Base-by-base conservation (phyloP, 2,329 filamentous ascomycete species). In the Dryadomyces quercus-mongolicae region DNA sequence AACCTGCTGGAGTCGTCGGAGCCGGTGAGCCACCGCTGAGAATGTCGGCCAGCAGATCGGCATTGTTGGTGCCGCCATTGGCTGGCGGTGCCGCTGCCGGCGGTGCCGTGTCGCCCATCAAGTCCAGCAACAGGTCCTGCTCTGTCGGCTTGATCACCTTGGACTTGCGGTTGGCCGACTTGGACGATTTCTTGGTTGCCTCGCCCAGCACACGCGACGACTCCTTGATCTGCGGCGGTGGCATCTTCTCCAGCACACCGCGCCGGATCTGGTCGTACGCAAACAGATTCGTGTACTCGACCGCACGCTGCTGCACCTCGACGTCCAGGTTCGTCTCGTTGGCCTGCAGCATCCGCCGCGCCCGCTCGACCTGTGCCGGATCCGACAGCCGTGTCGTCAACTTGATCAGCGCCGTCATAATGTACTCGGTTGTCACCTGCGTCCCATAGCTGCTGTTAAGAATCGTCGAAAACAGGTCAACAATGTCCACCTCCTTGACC, bases 201-300 rank as follows among this genome's bases (percentile, higher is more conserved):
- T 92, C 86, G 46, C 91, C 91, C 18, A 98, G 75, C 3, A 96
- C 91, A 57, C 92, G 80, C 54, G 93, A 92, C 67, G 95, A 89
- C 67, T 98, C 93, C 60, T 92, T 89, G 64, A 98, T 97, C 68
- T 97, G 92, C 9, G 93, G 93, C 1, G 93, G 82, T 8, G 93
- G 93, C 94, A 98, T 98, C 68, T 93, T 94, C 71, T 98, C 93
- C 12, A 98, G 74, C 2, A 98, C 93, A 55, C 93, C 93, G 56
- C 80, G 81, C 54, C 92, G 84, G 55, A 98, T 87, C 57, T 89
- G 77, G 61, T 98, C 91, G 63, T 89, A 89, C 0, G 81, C 81
- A 63, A 98, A 97, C n/a, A 98, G 76, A 64, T 97, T 97, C 56
- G 84, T 82, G 64, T 97, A 98, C 68, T 98, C 93, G 20, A 95